These are phyloP conservation scores for Saposhnikovia divaricata DNA, from an alignment of 129 eudicot genomes.

Conservation along the genomic window DNA sequence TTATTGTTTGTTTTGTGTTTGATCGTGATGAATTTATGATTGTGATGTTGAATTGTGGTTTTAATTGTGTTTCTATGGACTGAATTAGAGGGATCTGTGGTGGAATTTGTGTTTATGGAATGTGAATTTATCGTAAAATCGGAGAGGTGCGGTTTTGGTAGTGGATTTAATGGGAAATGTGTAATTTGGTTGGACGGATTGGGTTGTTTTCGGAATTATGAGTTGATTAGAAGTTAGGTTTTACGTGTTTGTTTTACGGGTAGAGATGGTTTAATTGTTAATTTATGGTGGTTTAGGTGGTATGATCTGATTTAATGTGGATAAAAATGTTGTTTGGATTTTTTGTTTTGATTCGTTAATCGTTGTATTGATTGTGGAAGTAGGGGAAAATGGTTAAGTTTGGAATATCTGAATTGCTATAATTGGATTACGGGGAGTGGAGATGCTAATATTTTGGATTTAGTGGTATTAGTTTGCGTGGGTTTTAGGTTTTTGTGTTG, in stretches of 20 bases:
- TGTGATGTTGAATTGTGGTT: neutral
- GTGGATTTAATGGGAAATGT: neutral
- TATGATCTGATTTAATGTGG: neutral
- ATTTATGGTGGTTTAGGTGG: neutral
- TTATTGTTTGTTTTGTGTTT: neutral
- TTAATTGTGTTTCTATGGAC: neutral
- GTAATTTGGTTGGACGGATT: neutral
- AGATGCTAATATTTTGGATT: neutral
- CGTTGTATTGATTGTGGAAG: neutral
- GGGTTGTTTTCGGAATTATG: neutral
- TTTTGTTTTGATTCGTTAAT: neutral
- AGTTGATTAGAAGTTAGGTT: neutral
- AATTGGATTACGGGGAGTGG: neutral
- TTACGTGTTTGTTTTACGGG: neutral
- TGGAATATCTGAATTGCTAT: neutral
- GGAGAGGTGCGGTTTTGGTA: neutral
- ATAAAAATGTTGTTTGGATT: neutral
- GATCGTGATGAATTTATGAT: constrained; percentile 1
- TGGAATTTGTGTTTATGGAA: neutral
- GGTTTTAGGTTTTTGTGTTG: neutral
- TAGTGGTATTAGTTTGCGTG: neutral
- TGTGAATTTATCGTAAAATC: neutral
- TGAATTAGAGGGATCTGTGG: neutral
- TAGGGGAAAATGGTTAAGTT: neutral
- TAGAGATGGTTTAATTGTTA: neutral